Evolutionary conservation across 2,329 filamentous ascomycete species (phyloP).

Genomic region (Exophiala sideris): DNA sequence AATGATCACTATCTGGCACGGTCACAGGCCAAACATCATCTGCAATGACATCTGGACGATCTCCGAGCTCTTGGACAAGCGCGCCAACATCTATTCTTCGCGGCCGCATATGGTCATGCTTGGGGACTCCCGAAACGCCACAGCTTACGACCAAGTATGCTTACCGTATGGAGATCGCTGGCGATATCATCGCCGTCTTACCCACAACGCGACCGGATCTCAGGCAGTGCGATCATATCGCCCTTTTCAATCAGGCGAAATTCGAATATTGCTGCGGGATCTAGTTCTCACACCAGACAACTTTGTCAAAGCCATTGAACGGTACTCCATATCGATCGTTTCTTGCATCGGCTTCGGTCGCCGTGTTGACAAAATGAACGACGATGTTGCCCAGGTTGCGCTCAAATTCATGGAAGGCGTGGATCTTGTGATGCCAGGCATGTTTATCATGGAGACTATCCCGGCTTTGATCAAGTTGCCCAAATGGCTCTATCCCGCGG

Average conservation of each 20-base stretch:
- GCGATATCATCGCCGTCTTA: slow-evolving; percentile 47
- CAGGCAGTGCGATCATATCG: slow-evolving; percentile 56
- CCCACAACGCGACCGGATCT: slow-evolving; percentile 51
- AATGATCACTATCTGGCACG: slow-evolving; percentile 57
- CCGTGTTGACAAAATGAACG: slow-evolving; percentile 42
- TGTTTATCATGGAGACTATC: slow-evolving; percentile 21
- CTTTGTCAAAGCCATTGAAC: slow-evolving; percentile 40
- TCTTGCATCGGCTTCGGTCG: slow-evolving; percentile 41
- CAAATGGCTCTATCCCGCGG: slow-evolving; percentile 15
- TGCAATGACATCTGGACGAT: slow-evolving; percentile 35
- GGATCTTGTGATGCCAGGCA: slow-evolving; percentile 19
- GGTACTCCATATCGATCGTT: slow-evolving; percentile 43
- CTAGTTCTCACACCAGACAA: slow-evolving; percentile 33
- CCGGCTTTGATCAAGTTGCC: slow-evolving; percentile 42
- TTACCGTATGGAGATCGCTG: slow-evolving; percentile 38
- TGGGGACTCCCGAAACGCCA: slow-evolving; percentile 22
- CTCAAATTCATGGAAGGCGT: slow-evolving; percentile 23
- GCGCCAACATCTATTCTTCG: slow-evolving; percentile 34
- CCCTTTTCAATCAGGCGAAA: slow-evolving; percentile 57
- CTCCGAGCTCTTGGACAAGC: slow-evolving; percentile 34
- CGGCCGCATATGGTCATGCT: slow-evolving; percentile 27
- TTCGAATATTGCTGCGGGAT: slow-evolving; percentile 49
- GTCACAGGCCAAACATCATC: slow-evolving; percentile 36
- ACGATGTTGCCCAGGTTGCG: slow-evolving; percentile 45
- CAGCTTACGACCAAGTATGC: slow-evolving; percentile 45